Conservation (phyloP, 164 flowering plant genomes). For the Nymphaea colorata region DNA sequence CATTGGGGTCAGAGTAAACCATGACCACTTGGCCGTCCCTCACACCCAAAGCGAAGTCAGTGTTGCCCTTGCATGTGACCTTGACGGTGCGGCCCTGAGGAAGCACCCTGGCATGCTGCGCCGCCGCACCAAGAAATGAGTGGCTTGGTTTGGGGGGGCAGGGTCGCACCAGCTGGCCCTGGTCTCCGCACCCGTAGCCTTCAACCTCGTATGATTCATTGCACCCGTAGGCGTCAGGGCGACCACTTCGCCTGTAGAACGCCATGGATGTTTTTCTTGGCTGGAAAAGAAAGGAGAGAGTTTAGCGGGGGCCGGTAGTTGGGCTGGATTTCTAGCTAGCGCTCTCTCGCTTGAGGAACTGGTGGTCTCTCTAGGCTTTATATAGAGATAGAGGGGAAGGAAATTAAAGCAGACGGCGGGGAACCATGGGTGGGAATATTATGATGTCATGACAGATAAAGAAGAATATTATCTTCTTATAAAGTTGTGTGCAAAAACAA, state of each 20-base stretch:
- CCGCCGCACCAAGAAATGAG: background rate
- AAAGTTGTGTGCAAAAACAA: background rate
- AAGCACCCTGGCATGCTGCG: background rate
- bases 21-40: background rate
- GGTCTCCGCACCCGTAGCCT: background rate
- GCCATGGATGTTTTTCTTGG: background rate
- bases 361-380: background rate
- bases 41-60: slow-evolving; percentile 2
- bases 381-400: background rate
- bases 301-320: too few species aligned
- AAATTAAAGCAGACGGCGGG: too few species aligned
- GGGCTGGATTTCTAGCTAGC: background rate
- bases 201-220: background rate
- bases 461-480: background rate
- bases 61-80: slow-evolving; percentile 4
- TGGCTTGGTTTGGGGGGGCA: background rate
- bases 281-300: background rate
- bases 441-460: background rate
- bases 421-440: background rate
- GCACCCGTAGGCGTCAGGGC: background rate
- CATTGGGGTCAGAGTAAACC: background rate
- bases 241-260: background rate
- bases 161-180: background rate
- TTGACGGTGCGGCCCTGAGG: slow-evolving; percentile 2
- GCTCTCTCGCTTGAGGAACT: background rate